These are phyloP conservation scores for Nicotiana otophora DNA, from an alignment of 257 asterid species.

Conservation along the genomic window DNA sequence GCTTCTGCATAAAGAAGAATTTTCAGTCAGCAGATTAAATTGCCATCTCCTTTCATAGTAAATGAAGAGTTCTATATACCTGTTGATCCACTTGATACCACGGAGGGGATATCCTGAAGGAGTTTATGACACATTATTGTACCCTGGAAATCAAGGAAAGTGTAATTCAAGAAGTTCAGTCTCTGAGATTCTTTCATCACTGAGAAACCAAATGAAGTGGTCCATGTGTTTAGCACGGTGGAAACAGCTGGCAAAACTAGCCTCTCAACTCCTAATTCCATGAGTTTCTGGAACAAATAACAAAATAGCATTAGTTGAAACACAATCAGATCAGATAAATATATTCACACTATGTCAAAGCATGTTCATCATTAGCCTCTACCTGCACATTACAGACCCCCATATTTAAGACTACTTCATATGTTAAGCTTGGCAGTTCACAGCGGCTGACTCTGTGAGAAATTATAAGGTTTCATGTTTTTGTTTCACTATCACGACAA, in stretches of 20 bases:
- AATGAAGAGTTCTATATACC: slow-evolving; percentile 29
- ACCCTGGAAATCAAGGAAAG: slow-evolving; percentile 66
- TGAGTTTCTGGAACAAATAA: slow-evolving; percentile 44
- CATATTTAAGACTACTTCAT: background rate
- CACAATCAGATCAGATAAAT: background rate
- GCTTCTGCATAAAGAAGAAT: slow-evolving; percentile 29
- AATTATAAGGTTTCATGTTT: background rate
- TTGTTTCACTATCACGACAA: background rate
- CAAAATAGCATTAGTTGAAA: background rate
- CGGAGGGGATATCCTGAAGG: slow-evolving; percentile 21
- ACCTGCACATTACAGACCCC: background rate
- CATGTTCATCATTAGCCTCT: background rate
- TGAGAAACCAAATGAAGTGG: slow-evolving; percentile 57
- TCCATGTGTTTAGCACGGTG: slow-evolving; percentile 58
- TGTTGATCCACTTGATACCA: slow-evolving; percentile 22
- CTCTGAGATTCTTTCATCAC: slow-evolving; percentile 43
- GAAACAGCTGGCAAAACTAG: slow-evolving; percentile 74
- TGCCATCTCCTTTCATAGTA: background rate
- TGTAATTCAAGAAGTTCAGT: slow-evolving; percentile 36
- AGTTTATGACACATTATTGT: slow-evolving; percentile 61
- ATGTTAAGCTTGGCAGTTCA: background rate
- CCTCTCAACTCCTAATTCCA: slow-evolving; percentile 60
- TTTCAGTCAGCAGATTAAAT: background rate
- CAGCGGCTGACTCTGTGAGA: background rate
- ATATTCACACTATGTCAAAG: background rate